Base-by-base conservation (phyloP, 306 rosid genomes). In the Canavalia ensiformis region DNA sequence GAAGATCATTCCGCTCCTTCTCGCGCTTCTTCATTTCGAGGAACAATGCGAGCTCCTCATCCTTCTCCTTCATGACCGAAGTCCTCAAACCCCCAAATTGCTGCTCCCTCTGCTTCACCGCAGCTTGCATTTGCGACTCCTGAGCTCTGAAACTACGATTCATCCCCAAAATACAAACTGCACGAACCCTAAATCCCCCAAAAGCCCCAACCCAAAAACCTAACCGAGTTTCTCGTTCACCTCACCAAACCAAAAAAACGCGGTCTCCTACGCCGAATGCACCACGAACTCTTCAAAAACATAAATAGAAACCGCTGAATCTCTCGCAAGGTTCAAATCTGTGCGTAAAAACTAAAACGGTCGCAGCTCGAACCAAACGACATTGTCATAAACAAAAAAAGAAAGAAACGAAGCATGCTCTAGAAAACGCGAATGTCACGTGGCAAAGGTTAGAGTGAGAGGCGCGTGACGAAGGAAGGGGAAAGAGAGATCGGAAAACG, bases 11-110 rank as follows among this genome's bases (percentile, higher is more conserved):
- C 64, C 94, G 78, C 76, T 94, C 98, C 77, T 91, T 94, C 87
- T 94, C 98, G 13, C 97, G 97, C 85, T 89, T 92, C 84, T 88
- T 92, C 97, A 94, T 92, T 86, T 94, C 98, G 7, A 90, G 83
- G 68, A 92, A 92, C 90, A 92, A 81, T 72, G 95, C 94, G 12
- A 92, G 93, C 81, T 94, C 98, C 42, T 94, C 98, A 5, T 94
- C 98, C 84, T 92, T 94, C 85, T 94, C 97, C 81, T 89, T 91
- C 96, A 78, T 91, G 50, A 82, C 72, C 4, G 91, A 84, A 42
- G 79, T 82, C 77, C 88, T 82, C 30, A 86, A 75, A 72, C 70
- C 89, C 67, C 87, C 88, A 70, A 83, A 47, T 69, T 90, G 90
- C 74, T 90, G 89, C 89, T 89, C 92, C 85, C 92, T 90, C 81